Conservation (phyloP, 345 rosid species). For the Ceriops decandra region DNA sequence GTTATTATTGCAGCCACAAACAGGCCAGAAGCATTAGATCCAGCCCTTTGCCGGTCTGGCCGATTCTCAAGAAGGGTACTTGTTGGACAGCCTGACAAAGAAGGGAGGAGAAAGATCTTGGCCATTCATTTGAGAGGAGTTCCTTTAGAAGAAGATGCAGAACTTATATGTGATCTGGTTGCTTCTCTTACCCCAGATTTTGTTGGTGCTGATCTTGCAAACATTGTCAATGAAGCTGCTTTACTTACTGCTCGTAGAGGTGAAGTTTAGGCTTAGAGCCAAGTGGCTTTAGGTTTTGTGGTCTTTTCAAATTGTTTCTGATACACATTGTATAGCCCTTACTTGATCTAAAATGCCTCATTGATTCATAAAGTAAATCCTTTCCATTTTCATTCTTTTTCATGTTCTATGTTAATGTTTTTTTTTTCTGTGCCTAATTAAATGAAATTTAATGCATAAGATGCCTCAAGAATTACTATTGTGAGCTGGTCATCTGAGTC, state of each 20-base stretch:
- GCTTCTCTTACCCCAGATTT: conserved; percentile 90
- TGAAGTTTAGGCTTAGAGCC: conserved; percentile 21
- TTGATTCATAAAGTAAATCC: neutral
- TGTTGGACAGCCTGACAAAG: conserved; percentile 91
- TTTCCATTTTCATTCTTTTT: too few relatives aligned
- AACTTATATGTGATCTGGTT: conserved; percentile 65
- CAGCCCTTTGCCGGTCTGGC: conserved; percentile 94
- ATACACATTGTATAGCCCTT: neutral
- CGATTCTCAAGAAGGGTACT: conserved; percentile 92
- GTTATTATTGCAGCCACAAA: conserved; percentile 93
- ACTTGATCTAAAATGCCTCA: neutral
- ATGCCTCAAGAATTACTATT: neutral
- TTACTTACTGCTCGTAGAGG: conserved; percentile 95
- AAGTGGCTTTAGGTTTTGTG: neutral
- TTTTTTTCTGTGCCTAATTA: neutral
- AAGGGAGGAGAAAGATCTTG: conserved; percentile 84
- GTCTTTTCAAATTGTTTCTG: neutral
- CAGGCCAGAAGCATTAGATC: conserved; percentile 89
- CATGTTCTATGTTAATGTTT: too few relatives aligned
- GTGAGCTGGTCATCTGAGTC: neutral
- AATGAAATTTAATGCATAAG: neutral
- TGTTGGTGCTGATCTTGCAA: conserved; percentile 98
- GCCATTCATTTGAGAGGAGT: conserved; percentile 81
- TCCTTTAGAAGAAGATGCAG: conserved; percentile 75
- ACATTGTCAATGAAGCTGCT: conserved; percentile 91